These are phyloP conservation scores for Cryptococcus jaspeensis DNA, from an alignment of 1,284 basidiomycete genomes.

Conservation along the genomic window DNA sequence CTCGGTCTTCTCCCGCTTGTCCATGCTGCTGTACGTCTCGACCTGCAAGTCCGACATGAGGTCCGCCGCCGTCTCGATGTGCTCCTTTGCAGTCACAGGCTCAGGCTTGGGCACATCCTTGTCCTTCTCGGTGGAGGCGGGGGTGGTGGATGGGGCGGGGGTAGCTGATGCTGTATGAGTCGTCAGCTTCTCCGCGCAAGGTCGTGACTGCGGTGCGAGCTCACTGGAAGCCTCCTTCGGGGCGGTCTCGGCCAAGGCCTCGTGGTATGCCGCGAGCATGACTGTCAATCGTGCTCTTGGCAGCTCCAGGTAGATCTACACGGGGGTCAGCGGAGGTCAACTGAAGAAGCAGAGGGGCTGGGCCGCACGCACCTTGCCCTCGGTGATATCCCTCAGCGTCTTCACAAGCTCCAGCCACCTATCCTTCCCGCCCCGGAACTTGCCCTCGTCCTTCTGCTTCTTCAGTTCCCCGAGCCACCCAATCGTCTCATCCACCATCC, in stretches of 20 bases:
- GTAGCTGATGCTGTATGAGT: slow-evolving; percentile 3
- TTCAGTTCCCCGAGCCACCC: slow-evolving; percentile 71
- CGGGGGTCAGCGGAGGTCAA: background rate
- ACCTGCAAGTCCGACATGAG: slow-evolving; percentile 93
- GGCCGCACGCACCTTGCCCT: slow-evolving; percentile 74
- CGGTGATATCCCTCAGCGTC: slow-evolving; percentile 85
- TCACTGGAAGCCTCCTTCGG: slow-evolving; percentile 42
- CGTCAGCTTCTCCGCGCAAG: background rate
- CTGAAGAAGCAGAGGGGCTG: background rate
- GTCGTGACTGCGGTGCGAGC: background rate
- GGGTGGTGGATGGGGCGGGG: slow-evolving; percentile 11
- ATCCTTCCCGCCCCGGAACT: slow-evolving; percentile 61
- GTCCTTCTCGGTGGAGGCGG: slow-evolving; percentile 31
- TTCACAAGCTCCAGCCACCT: slow-evolving; percentile 85
- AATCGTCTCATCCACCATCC: slow-evolving; percentile 84
- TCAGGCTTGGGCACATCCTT: slow-evolving; percentile 40
- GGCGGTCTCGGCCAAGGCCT: slow-evolving; percentile 57
- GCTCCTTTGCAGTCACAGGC: slow-evolving; percentile 55
- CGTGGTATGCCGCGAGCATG: slow-evolving; percentile 77
- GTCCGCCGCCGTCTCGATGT: slow-evolving; percentile 78
- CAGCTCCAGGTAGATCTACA: slow-evolving; percentile 93
- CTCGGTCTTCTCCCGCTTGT: slow-evolving; percentile 94
- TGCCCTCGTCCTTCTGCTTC: slow-evolving; percentile 44
- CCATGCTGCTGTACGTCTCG: slow-evolving; percentile 98
- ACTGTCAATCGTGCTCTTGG: slow-evolving; percentile 91